These are phyloP conservation scores for Vitis riparia DNA, from an alignment of 164 flowering plant species.

Conservation along the genomic window DNA sequence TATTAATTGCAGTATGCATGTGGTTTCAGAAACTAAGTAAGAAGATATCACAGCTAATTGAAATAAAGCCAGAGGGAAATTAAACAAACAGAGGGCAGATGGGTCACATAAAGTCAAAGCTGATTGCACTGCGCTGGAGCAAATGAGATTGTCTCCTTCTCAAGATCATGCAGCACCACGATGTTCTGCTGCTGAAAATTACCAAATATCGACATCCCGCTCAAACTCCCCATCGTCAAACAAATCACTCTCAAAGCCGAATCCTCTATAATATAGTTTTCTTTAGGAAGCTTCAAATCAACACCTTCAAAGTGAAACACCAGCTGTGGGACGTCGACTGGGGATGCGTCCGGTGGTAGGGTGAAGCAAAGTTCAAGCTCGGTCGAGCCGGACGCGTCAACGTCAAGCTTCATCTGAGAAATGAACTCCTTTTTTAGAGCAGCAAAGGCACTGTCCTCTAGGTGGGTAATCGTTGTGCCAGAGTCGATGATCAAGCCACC, in stretches of 20 bases:
- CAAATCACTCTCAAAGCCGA: constrained; percentile 52
- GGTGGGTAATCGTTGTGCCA: constrained; percentile 78
- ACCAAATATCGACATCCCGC: constrained; percentile 84
- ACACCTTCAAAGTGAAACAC: constrained; percentile 67
- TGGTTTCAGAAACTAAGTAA: no score
- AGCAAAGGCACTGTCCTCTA: constrained; percentile 51
- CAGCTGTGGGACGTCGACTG: constrained; percentile 63
- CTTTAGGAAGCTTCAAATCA: constrained; percentile 69
- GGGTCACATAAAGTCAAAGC: constrained; percentile 27
- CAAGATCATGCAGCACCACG: constrained; percentile 76
- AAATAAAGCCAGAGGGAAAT: no score
- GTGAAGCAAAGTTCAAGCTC: constrained; percentile 82
- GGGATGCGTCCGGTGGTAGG: constrained; percentile 25
- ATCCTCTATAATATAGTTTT: constrained; percentile 74
- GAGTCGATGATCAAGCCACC: constrained; percentile 93
- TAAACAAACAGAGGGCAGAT: not conserved
- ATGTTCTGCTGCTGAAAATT: constrained; percentile 87
- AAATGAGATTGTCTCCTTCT: constrained; percentile 59
- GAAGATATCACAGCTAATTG: no score
- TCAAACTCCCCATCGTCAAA: constrained; percentile 66
- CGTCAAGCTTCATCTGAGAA: constrained; percentile 45
- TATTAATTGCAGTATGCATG: no score
- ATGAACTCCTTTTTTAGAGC: constrained; percentile 52
- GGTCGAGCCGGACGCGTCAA: constrained; percentile 33
- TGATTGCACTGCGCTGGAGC: constrained; percentile 57